Evolutionary conservation across 2,329 filamentous ascomycete species (phyloP), one percentile per base, ranked within the genome.

Genomic region (Plectosphaerella cucumerina): DNA sequence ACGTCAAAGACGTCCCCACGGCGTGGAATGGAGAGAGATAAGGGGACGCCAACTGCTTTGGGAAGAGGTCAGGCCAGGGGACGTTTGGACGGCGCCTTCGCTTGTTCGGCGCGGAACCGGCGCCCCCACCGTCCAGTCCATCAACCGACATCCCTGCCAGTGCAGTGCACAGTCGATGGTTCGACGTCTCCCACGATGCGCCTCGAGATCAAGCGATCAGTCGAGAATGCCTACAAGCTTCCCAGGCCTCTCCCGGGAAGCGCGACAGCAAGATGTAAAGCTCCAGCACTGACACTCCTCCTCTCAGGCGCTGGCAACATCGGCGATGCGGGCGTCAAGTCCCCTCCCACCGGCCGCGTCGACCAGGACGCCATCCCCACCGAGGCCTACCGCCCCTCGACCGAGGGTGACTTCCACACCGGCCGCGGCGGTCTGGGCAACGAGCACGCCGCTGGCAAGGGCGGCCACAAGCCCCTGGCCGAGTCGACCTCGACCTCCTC

Each of bases 341-440:
- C 70, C 26, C 46, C 68, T 5, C 53, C 58, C 10, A 61, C 65
- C 45, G 47, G 47, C 37, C 77, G 80, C 59, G 67, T 63, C 22
- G 81, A 84, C 66, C 62, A 69, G 53, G 79, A 82, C 47, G 52
- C 79, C 39, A 61, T 85, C 17, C 80, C 82, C 42, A 75, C 78
- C 45, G 70, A 63, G 17, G 81, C 81, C 20, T 62, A 73, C 47
- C 76, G 79, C 22, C 69, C 72, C 23, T 75, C 70, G 60, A 66
- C 68, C 46, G 74, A 81, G 15, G 62, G 67, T 52, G 76, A 80
- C 61, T 78, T 73, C 65, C 81, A 85, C 68, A 76, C 74, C 39
- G 82, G 82, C 51, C 80, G 81, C 31, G 81, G 81, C 60, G 81
- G 81, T 52, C 79, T 76, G 10, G 81, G 80, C 48, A 85, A 85